phyloP scores from a whole-genome alignment of 306 rosid genomes.

The Gastrolobium villosum region DNA sequence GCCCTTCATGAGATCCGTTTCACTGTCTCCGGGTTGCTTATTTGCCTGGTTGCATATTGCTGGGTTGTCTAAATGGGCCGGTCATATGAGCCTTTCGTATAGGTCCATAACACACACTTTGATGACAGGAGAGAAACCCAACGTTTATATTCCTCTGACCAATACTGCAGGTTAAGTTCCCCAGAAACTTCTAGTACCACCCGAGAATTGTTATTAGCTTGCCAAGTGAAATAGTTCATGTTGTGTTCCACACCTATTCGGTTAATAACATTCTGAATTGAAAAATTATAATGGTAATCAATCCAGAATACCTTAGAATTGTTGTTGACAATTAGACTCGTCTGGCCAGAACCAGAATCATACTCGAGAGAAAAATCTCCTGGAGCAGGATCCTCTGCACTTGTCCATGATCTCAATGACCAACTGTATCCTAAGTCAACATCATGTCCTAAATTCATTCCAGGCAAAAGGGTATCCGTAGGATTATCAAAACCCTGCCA shows the following conservation, averaged over 20 bases:
- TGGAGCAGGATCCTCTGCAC: constrained; percentile 10
- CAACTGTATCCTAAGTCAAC: not conserved
- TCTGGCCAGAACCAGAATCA: rapidly evolving
- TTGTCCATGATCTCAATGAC: constrained; percentile 32
- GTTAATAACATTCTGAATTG: not conserved
- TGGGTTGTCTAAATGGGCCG: too few species aligned
- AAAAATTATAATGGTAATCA: not conserved
- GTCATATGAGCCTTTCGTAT: too few species aligned
- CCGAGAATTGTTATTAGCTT: not conserved
- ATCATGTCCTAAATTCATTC: constrained; percentile 22
- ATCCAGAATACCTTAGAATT: constrained; percentile 19
- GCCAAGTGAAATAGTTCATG: not conserved
- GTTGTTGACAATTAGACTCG: not conserved
- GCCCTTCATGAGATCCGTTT: too few species aligned
- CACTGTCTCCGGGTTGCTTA: too few species aligned
- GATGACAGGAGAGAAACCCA: constrained; percentile 29
- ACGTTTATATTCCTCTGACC: not conserved
- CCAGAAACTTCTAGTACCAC: constrained; percentile 46
- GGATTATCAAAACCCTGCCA: constrained; percentile 47
- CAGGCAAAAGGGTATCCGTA: constrained; percentile 38
- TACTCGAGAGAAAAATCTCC: constrained; percentile 24
- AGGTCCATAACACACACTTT: too few species aligned
- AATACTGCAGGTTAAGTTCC: constrained; percentile 17
- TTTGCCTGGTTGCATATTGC: too few species aligned
- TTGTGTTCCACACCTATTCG: not conserved